Evolutionary conservation across 1,284 basidiomycete genomes (phyloP).

Genomic region (Heterobasidion irregulare): DNA sequence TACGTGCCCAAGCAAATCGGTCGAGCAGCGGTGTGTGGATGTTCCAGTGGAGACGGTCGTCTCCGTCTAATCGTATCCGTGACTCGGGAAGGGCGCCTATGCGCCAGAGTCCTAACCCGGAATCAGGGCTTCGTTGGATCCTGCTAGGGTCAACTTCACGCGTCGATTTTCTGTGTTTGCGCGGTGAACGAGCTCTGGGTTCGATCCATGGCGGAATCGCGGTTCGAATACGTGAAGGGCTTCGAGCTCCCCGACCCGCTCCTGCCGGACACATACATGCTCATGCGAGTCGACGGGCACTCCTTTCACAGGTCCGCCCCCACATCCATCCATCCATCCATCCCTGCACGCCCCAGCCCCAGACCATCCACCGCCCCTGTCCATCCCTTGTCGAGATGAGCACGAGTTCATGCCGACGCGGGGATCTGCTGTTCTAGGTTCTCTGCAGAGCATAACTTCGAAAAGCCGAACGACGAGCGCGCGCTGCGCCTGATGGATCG

Average conservation of each 20-base stretch:
- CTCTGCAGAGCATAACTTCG: constrained; percentile 75
- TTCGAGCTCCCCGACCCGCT: constrained; percentile 89
- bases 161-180: no score
- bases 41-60: no score
- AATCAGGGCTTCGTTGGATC: neutral
- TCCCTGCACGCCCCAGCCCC: constrained; percentile 1
- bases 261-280: constrained; percentile 78
- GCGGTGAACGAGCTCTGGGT: no score
- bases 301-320: constrained; percentile 81
- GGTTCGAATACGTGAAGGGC: constrained; percentile 84
- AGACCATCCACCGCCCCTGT: neutral
- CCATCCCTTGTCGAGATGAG: neutral
- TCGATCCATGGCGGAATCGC: constrained; percentile 78
- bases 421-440: constrained; percentile 44
- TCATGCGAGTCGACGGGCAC: constrained; percentile 89
- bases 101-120: neutral
- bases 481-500: constrained; percentile 92
- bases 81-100: neutral
- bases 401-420: neutral
- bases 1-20: no score
- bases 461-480: constrained; percentile 86
- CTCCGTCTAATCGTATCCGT: no score
- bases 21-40: no score
- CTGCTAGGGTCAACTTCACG: no score
- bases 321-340: no score